These are phyloP conservation scores for Aspergillus coremiiformis DNA, from an alignment of 495 filamentous ascomycete genomes.

Conservation along the genomic window DNA sequence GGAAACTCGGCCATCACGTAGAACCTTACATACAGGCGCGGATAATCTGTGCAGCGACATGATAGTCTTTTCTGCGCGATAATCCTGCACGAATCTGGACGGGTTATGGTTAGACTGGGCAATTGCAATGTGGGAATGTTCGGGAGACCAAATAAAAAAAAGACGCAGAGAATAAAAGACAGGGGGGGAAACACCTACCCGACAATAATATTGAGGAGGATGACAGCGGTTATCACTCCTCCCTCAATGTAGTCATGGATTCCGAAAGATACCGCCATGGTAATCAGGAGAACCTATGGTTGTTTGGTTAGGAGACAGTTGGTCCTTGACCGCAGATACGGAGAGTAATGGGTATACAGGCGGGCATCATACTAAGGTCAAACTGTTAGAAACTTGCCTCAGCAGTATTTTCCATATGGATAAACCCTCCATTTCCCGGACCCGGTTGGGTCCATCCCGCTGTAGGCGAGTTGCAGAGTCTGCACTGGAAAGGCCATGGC, in stretches of 20 bases:
- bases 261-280: constrained; percentile 76
- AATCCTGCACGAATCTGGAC: constrained; percentile 66
- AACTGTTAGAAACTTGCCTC: constrained; percentile 56
- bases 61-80: constrained; percentile 80
- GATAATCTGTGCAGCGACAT: constrained; percentile 69
- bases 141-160: too few relatives aligned
- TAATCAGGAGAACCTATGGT: constrained; percentile 66
- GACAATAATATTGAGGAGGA: constrained; percentile 69
- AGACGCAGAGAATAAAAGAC: background rate
- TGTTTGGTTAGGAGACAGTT: constrained; percentile 5
- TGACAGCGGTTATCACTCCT: constrained; percentile 73
- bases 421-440: constrained; percentile 50
- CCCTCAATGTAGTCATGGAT: constrained; percentile 78
- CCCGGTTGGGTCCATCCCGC: constrained; percentile 52
- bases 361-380: constrained; percentile 45
- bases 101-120: background rate
- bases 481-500: constrained; percentile 47
- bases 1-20: constrained; percentile 60
- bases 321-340: constrained; percentile 4
- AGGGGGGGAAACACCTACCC: constrained; percentile 46
- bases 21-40: constrained; percentile 67
- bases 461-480: constrained; percentile 50
- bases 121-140: too few relatives aligned
- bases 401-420: constrained; percentile 50
- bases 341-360: background rate